Conservation (phyloP, 2,329 filamentous ascomycete species). For the Ophioceras dolichostomum region DNA sequence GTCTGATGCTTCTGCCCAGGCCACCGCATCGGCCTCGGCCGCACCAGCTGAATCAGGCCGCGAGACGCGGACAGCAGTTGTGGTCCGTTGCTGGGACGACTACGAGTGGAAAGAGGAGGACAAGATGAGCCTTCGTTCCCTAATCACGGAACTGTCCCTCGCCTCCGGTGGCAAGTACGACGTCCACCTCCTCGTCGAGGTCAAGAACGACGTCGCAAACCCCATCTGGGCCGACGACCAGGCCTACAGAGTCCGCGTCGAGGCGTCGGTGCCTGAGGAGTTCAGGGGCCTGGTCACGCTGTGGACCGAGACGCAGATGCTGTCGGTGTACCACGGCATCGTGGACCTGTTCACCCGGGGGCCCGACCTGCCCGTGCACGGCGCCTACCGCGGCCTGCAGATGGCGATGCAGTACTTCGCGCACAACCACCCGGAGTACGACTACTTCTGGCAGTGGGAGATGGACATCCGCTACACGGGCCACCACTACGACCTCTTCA, state of each 20-base stretch:
- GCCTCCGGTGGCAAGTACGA: constrained; percentile 80
- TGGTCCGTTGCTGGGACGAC: constrained; percentile 73
- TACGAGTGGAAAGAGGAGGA: constrained; percentile 72
- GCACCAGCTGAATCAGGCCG: constrained; percentile 9
- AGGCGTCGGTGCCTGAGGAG: constrained; percentile 63
- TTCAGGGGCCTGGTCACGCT: constrained; percentile 81
- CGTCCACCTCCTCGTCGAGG: constrained; percentile 73
- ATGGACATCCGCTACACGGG: constrained; percentile 88
- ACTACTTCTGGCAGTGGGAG: constrained; percentile 91
- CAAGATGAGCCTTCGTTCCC: constrained; percentile 66
- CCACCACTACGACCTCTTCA: constrained; percentile 68
- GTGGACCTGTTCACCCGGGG: constrained; percentile 60
- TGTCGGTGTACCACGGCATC: constrained; percentile 76
- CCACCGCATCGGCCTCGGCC: background rate
- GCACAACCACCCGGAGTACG: constrained; percentile 76
- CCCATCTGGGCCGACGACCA: constrained; percentile 69
- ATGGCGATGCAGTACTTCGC: constrained; percentile 96
- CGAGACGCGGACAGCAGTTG: constrained; percentile 56
- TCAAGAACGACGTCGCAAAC: constrained; percentile 61
- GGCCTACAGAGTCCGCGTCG: constrained; percentile 53
- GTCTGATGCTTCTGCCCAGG: constrained; percentile 1
- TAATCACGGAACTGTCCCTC: constrained; percentile 72
- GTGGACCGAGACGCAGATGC: constrained; percentile 93
- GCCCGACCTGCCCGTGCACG: constrained; percentile 67
- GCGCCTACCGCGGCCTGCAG: constrained; percentile 82